Base-by-base conservation (phyloP, 768 basidiomycete genomes). In the Megacollybia marginata region DNA sequence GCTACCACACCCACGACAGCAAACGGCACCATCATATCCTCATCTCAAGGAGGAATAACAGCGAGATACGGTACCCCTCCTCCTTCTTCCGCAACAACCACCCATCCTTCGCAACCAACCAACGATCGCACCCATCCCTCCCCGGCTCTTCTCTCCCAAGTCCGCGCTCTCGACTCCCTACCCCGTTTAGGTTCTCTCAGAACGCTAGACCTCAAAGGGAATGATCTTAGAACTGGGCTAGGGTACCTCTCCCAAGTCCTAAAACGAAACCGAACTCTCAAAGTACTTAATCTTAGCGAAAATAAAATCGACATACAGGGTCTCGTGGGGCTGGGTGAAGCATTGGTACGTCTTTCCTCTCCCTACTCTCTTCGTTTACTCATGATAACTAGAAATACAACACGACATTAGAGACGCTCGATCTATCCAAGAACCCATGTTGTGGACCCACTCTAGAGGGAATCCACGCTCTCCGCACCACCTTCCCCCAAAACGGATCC, bases 181-280 rank as follows among this genome's bases (percentile, higher is more conserved):
- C 92, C 94, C 31, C 71, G 92, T 48, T 64, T 97, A 7, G 96
- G 95, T 1, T 82, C 82, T 6, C 65, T 99, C 48, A 74, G 87
- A 63, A 97, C 93, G 35, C 69, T 99, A 51, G 96, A 98, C 73
- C 66, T 99, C 52, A 83, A 82, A 62, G 88, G 88, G 4, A 99
- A 98, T 63, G 96, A 99, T 67, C 52, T 80, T 78, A 44, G 77
- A 75, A 78, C 66, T 40, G 94, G 95, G 1, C 85, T 97, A 33
- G 80, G 79, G 0, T 97, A 96, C 60, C 80, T 98, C 44, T 86
- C 93, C 0, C 94, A 98, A 66, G 95, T 98, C 0, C 71, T 98
- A 54, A 98, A 98, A 62, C 84, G 95, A 34, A 98, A 99, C 65
- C 74, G 93, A 42, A 97, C 95, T 2, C 72, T 98, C 42, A 96